These are phyloP conservation scores for Trichosanthes cucumerina DNA, from an alignment of 306 rosid species.

Conservation along the genomic window DNA sequence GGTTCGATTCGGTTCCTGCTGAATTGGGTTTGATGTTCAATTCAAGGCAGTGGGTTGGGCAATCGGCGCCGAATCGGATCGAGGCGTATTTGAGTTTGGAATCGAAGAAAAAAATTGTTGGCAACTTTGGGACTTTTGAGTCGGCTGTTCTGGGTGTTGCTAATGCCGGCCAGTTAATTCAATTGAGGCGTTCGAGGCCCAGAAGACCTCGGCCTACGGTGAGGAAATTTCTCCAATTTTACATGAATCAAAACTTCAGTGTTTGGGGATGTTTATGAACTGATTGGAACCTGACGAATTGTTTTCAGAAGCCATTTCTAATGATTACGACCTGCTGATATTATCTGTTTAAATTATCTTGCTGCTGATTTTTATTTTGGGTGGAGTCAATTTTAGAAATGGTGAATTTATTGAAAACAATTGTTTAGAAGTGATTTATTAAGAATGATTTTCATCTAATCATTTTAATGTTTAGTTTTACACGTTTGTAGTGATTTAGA, in stretches of 20 bases:
- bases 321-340: neutral
- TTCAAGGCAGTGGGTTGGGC: slow-evolving; percentile 53
- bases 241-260: neutral
- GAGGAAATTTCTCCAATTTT: neutral
- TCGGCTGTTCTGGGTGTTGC: slow-evolving; percentile 71
- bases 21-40: slow-evolving; percentile 73
- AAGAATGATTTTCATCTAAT: too few species aligned
- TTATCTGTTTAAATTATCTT: neutral
- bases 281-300: neutral
- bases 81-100: slow-evolving; percentile 66
- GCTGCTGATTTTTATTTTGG: neutral
- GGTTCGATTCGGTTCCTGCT: slow-evolving; percentile 89
- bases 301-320: neutral
- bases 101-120: slow-evolving; percentile 52
- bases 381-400: too few species aligned
- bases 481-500: too few species aligned
- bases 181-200: slow-evolving; percentile 62
- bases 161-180: slow-evolving; percentile 41
- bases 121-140: slow-evolving; percentile 64
- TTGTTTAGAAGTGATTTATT: too few species aligned
- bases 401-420: too few species aligned
- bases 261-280: neutral
- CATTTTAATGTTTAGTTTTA: too few species aligned
- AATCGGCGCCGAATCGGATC: slow-evolving; percentile 37
- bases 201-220: slow-evolving; percentile 63